phyloP scores from a whole-genome alignment of 176 grass and related monocot species.

The maize (Zea mays) region Zm-B73-REFERENCE-NAM-5.0 NC_050100.1:176589501-176590000 shows the following conservation, averaged over 20 bases:
- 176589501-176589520: not conserved
- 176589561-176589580: not conserved
- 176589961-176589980: not conserved
- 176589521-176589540: not conserved
- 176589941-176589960: slow-evolving; percentile 11
- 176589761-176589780: not conserved
- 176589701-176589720: slow-evolving; percentile 1
- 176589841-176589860: not conserved
- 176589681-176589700: not conserved
- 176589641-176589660: slow-evolving; percentile 21
- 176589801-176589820: not conserved
- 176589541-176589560: slow-evolving; percentile 29
- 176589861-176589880: not conserved
- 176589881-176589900: not conserved
- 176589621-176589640: slow-evolving; percentile 17
- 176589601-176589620: slow-evolving; percentile 3
- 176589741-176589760: not conserved
- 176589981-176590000: not conserved
- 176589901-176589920: not conserved
- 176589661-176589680: not conserved
- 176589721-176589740: not conserved
- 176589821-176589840: too few relatives aligned
- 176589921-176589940: not conserved
- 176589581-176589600: slow-evolving; percentile 1
- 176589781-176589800: not conserved